Percentiles rank a stretch among this genome's conserved stretches.
Conservation (phyloP, 1,284 basidiomycete genomes). For the Puccinia horiana region DNA sequence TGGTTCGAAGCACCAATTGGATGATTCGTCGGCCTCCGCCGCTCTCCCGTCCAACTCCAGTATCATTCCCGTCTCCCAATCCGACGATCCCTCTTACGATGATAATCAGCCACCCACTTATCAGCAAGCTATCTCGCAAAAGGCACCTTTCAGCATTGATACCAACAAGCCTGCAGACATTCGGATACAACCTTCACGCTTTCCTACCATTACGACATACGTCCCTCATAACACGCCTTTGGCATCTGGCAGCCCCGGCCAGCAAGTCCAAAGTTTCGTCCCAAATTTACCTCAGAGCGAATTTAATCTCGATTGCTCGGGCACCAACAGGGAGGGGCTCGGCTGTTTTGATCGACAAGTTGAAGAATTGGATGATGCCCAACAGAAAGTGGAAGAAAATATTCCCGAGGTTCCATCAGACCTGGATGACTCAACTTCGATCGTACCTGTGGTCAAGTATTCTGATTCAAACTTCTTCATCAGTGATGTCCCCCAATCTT, state of each 20-base stretch:
- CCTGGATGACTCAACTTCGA: background rate
- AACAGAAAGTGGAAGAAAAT: background rate
- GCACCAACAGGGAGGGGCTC: background rate
- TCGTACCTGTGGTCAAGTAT: background rate
- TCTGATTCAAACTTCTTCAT: constrained; percentile 22
- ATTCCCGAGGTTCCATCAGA: background rate
- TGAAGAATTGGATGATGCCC: background rate
- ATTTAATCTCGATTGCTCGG: background rate
- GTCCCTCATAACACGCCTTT: background rate
- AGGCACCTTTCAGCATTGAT: background rate
- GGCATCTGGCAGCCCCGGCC: background rate
- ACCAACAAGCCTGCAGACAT: background rate
- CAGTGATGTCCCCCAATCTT: constrained; percentile 10
- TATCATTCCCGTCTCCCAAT: background rate
- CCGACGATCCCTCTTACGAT: background rate
- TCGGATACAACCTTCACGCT: background rate
- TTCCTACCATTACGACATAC: background rate
- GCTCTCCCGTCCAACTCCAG: background rate
- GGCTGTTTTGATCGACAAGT: background rate
- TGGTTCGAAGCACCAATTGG: background rate
- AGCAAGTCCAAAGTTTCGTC: background rate
- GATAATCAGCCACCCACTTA: constrained; percentile 13
- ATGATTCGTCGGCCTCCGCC: background rate
- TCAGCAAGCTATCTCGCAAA: constrained; percentile 17
- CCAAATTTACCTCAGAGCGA: background rate